A percentile compares a stretch with the other conserved stretches of the same genome.
Evolutionary conservation across 2,329 filamentous ascomycete species (phyloP).

Genomic region (Lasiodiplodia gonubiensis): DNA sequence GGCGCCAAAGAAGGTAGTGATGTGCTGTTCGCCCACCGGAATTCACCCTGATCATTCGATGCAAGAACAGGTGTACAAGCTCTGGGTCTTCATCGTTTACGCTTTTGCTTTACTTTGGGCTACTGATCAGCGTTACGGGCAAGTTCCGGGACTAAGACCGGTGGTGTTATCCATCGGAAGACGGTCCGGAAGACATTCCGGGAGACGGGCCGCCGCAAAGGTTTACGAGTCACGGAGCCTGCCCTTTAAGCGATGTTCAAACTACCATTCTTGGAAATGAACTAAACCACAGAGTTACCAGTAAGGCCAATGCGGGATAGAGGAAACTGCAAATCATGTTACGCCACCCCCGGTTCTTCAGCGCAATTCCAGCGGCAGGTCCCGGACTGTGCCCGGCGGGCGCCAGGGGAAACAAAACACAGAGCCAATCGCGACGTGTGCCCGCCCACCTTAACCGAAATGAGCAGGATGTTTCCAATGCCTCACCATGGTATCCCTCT

Average conservation of each 20-base stretch:
- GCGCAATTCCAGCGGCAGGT: background rate
- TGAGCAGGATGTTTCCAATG: conserved; percentile 16
- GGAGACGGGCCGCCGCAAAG: background rate
- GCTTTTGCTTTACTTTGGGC: background rate
- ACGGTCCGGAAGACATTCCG: conserved; percentile 9
- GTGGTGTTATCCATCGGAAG: background rate
- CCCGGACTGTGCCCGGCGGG: background rate
- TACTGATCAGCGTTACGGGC: background rate
- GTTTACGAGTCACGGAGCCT: background rate
- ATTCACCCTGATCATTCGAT: background rate
- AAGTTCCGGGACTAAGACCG: conserved; percentile 8
- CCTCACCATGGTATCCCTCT: conserved; percentile 2
- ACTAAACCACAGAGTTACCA: background rate
- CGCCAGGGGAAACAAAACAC: background rate
- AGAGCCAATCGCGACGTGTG: background rate
- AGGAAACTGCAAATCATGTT: background rate
- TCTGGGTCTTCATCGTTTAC: background rate
- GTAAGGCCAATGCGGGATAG: background rate
- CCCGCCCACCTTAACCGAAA: conserved; percentile 8
- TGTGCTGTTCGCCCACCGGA: background rate
- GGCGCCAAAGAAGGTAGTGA: background rate
- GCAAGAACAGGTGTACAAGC: background rate
- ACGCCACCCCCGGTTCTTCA: conserved; percentile 8
- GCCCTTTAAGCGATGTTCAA: conserved; percentile 11
- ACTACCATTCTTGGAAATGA: conserved; percentile 14